Evolutionary conservation across 2,329 filamentous ascomycete species (phyloP), one percentile per base, ranked within the genome.

Genomic region (Penicillium sp.): DNA sequence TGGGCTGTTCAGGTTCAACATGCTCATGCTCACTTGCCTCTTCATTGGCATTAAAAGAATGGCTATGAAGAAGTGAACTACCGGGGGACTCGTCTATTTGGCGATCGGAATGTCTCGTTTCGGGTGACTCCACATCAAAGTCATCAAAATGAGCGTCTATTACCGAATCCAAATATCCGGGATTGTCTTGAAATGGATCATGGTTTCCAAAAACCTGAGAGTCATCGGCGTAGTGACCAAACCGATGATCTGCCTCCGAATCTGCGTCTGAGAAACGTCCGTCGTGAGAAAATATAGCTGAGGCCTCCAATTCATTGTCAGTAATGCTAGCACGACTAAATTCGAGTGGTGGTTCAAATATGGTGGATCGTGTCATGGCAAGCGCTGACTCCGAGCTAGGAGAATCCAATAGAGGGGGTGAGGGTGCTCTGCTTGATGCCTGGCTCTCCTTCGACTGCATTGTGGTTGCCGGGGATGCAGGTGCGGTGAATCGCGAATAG

Each of bases 191-290:
- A 25, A 72, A 55, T 15, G 58, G 62, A 49, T 74, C 71, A 50
- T 71, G 65, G 18, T 65, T 59, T 11, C 59, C 61, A 40, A 73
- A 58, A n/a, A 60, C 47, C 7, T 60, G 66, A 31, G 68, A 67
- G 29, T 68, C 64, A 25, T 67, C 66, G 15, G 64, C 54, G 42
- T 64, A 66, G 15, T 59, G 56, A 52, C 67, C 67, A 44, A 55
- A 60, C 37, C 60, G 58, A 42, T 63, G 56, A 33, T 69, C 73
- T 29, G 59, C 64, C n/a, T 76, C 74, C 6, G 73, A 73, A 33
- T 70, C 73, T 18, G 74, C 74, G 56, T 77, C 75, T 14, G 75
- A 76, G 43, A 76, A 77, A 41, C 73, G 71, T 11, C 75, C 75
- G 55, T 74, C 71, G 31, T 69, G 64, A 26, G 73, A 73, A 55